Conservation (phyloP, 345 rosid species). For the Rhizophora apiculata region DNA sequence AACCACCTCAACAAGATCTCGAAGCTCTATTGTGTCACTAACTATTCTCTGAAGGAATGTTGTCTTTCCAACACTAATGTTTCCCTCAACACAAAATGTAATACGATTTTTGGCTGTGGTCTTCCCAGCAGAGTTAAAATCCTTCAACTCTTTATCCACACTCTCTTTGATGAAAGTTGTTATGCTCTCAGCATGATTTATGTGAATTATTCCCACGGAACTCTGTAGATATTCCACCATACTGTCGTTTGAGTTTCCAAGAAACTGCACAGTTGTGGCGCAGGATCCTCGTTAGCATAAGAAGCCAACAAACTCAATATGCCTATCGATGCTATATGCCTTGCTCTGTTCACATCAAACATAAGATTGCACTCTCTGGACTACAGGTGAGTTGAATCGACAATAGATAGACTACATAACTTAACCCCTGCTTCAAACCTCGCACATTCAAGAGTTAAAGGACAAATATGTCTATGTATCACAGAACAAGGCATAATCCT, state of each 20-base stretch:
- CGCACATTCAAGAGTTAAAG: too few species aligned
- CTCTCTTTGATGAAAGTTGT: slow-evolving; percentile 78
- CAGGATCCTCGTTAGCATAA: slow-evolving; percentile 6
- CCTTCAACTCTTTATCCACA: slow-evolving; percentile 89
- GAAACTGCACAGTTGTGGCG: slow-evolving; percentile 44
- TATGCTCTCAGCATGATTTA: slow-evolving; percentile 92
- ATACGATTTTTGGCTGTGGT: slow-evolving; percentile 50
- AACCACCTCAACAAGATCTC: slow-evolving; percentile 93
- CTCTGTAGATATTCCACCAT: slow-evolving; percentile 90
- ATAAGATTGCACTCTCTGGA: background rate
- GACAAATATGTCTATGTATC: too few species aligned
- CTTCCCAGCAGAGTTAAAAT: slow-evolving; percentile 40
- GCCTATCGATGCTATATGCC: background rate
- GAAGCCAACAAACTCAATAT: background rate
- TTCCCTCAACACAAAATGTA: slow-evolving; percentile 95
- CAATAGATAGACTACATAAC: background rate
- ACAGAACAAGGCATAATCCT: too few species aligned
- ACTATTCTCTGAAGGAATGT: slow-evolving; percentile 96
- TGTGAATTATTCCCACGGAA: slow-evolving; percentile 91
- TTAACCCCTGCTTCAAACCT: too few species aligned
- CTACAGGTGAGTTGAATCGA: too few species aligned
- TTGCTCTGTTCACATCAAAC: slow-evolving; percentile 4
- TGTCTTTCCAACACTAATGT: slow-evolving; percentile 97
- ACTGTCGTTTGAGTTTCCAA: slow-evolving; percentile 58
- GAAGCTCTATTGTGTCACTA: slow-evolving; percentile 88